phyloP scores from a whole-genome alignment of 1,284 basidiomycete genomes.

The Sphagnurus paluster region DNA sequence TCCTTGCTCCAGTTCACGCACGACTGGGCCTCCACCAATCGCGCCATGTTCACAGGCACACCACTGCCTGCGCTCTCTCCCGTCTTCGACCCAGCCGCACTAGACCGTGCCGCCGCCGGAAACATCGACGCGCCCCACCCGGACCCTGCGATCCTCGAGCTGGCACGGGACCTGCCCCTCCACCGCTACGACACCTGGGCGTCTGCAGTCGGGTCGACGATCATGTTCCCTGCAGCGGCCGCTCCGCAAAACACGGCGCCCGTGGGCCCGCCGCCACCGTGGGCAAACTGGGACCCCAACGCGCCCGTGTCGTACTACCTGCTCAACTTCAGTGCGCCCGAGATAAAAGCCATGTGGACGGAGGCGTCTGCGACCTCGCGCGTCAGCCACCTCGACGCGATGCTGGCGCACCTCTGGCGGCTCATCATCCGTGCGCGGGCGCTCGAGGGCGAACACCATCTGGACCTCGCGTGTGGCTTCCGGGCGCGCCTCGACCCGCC shows the following conservation, averaged over 20 bases:
- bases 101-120: constrained; percentile 35
- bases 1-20: constrained; percentile 34
- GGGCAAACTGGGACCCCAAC: constrained; percentile 36
- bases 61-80: constrained; percentile 22
- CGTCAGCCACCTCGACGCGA: constrained; percentile 41
- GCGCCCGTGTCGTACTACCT: constrained; percentile 32
- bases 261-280: constrained; percentile 33
- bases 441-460: constrained; percentile 20
- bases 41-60: constrained; percentile 16
- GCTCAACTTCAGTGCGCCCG: constrained; percentile 34
- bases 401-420: constrained; percentile 43
- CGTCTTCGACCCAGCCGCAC: constrained; percentile 32
- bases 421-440: constrained; percentile 35
- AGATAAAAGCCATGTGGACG: constrained; percentile 34
- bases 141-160: constrained; percentile 25
- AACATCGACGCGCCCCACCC: constrained; percentile 30
- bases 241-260: constrained; percentile 9
- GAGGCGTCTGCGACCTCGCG: constrained; percentile 21
- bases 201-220: constrained; percentile 24
- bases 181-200: constrained; percentile 41
- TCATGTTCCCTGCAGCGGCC: constrained; percentile 22
- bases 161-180: constrained; percentile 31
- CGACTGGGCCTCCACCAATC: constrained; percentile 37
- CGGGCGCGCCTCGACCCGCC: constrained; percentile 27
- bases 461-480: constrained; percentile 22